Evolutionary conservation across 805 yeast species (phyloP).

Genomic region (Yarrowia porcina): DNA sequence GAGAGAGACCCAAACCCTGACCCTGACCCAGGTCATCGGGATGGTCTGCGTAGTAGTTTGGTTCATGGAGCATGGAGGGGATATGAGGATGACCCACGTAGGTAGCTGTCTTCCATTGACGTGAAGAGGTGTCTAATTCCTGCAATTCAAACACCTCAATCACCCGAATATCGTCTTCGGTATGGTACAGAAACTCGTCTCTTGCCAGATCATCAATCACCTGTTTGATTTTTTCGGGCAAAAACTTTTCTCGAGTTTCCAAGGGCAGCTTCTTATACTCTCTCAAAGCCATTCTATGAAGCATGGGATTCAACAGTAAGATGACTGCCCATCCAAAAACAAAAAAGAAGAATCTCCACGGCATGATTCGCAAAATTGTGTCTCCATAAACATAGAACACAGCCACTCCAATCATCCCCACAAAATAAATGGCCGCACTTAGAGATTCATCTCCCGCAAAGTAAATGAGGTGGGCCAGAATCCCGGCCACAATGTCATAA

Average conservation of each 20-base stretch:
- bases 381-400: conserved; percentile 37
- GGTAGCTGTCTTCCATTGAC: conserved; percentile 36
- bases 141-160: conserved; percentile 52
- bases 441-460: conserved; percentile 55
- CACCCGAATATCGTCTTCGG: neutral
- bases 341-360: conserved; percentile 42
- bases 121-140: conserved; percentile 13
- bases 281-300: conserved; percentile 6
- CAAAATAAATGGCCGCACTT: neutral
- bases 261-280: conserved; percentile 3
- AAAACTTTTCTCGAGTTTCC: neutral
- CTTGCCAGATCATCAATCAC: neutral
- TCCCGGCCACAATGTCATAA: conserved; percentile 55
- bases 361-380: conserved; percentile 35
- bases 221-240: neutral
- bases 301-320: conserved; percentile 26
- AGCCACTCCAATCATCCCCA: conserved; percentile 31
- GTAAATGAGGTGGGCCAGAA: conserved; percentile 56
- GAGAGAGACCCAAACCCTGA: neutral
- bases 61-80: conserved; percentile 14
- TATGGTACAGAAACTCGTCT: neutral
- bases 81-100: conserved; percentile 26
- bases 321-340: conserved; percentile 49
- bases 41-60: neutral
- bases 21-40: neutral